Base-by-base conservation (phyloP, 352 stramenopile genomes). In the Globisporangium acanthophoron region DNA sequence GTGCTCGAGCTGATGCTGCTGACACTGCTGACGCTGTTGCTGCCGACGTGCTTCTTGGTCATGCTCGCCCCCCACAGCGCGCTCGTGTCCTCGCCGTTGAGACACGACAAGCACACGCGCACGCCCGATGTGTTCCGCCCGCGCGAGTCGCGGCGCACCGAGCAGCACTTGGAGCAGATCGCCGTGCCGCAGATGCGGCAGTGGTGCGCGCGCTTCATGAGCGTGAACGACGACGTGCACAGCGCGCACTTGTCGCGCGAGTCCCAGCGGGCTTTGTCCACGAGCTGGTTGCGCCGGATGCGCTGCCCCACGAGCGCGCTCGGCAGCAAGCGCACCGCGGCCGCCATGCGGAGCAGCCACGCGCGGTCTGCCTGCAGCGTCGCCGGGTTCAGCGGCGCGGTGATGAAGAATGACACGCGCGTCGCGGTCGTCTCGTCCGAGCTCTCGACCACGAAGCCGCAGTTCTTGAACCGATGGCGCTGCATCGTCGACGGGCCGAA, bases 101-200 rank as follows among this genome's bases (percentile, higher is more conserved):
- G 63, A 35, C 80, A 91, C n/a, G 76, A 81, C 52, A 80, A 70
- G 49, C 80, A 91, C 15, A 91, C 78, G 40, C 80, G 80, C 27
- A 80, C 77, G 20, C 56, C 57, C 4, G 63, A 67, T 29, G 69
- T 54, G 50, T 53, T 15, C 6, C 50, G 47, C 1, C 37, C 35
- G 59, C 74, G 71, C 1, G 62, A 37, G 29, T 87, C 66, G 43
- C 74, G 72, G 27, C 80, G 80, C 50, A 88, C 71, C 1, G 66
- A 64, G 33, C 78, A 88, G 58, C 81, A 92, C 64, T 92, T 94
- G 54, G 75, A 86, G 65, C 85, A 94, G 18, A 92, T 78, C 5
- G 82, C 56, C 45, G 73, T 62, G 45, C 82, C 85, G 37, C 81
- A 94, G 49, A 90, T 80, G 8, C 82, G 80, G 47, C 85, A 94